Percentiles rank a stretch among this genome's conserved stretches.
Evolutionary conservation across 164 flowering plant species (phyloP).

Genomic region (Malania oleifera): DNA sequence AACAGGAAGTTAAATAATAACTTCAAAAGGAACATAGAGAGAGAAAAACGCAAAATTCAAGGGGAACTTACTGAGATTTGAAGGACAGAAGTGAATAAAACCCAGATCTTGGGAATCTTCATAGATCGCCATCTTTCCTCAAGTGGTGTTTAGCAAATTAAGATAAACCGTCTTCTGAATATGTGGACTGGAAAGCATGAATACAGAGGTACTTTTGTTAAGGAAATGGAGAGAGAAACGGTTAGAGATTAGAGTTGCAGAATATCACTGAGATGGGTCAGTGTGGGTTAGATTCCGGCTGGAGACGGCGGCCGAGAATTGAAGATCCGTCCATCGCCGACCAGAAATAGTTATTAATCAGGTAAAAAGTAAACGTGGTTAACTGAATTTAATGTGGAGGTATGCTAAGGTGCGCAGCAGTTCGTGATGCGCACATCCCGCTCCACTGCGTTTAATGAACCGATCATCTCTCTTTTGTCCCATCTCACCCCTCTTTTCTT

Average conservation of each 20-base stretch:
- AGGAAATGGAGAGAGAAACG: too few relatives aligned
- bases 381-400: constrained; percentile 24
- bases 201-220: neutral
- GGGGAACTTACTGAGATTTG: constrained; percentile 21
- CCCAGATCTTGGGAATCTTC: constrained; percentile 36
- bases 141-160: constrained; percentile 11
- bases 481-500: too few relatives aligned
- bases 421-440: constrained; percentile 26
- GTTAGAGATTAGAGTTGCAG: neutral
- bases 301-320: constrained; percentile 27
- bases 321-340: constrained; percentile 30
- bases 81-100: constrained; percentile 19
- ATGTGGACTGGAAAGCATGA: constrained; percentile 16
- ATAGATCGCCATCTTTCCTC: constrained; percentile 8
- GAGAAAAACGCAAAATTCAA: constrained; percentile 3
- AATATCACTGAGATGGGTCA: neutral
- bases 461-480: too few relatives aligned
- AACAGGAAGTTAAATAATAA: neutral
- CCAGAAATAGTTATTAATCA: constrained; percentile 23
- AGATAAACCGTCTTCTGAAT: constrained; percentile 14
- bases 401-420: constrained; percentile 25
- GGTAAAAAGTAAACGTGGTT: constrained; percentile 34
- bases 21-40: neutral
- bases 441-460: too few relatives aligned
- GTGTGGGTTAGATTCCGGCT: constrained; percentile 7